Evolutionary conservation across 768 basidiomycete genomes (phyloP), one percentile per base, ranked within the genome.

Genomic region (Rhodotorula kratochvilovae): DNA sequence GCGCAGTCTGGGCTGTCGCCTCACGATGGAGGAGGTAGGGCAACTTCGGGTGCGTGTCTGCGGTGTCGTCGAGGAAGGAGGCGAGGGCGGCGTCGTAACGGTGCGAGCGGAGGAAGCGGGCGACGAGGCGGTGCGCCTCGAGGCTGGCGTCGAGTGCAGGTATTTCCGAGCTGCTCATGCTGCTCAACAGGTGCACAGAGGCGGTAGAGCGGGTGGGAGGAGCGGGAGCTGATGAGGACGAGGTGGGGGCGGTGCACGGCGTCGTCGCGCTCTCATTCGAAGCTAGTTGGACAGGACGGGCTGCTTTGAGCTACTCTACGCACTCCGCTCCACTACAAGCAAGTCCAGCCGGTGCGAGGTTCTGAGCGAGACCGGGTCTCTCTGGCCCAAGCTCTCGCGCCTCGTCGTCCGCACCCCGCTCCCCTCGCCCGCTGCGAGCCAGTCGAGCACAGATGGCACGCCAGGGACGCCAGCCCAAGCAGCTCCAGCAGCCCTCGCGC

Each of bases 381-480:
- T 43, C 23, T 50, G 23, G 48, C 21, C 23, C 23, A 25, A 23
- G 48, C 21, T 23, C 51, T 16, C 2, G 15, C 51, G 12, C 3
- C 13, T 3, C 51, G 8, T 17, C 3, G 13, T n/a, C 51, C 4
- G 3, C 23, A 31, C 39, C n/a, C n/a, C 50, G 31, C 23, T 16
- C 29, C 43, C 3, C 36, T 36, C 61, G 5, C 3, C 42, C 48
- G 13, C 17, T 29, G 19, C 31, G 8, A 35, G 11, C 51, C n/a
- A 23, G 29, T 35, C 8, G 2, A n/a, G 19, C 45, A 23, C 27
- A 15, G 4, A 66, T 71, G 64, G 55, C 70, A 0, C 60, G 70
- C 48, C 69, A 70, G 33, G 69, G 69, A 55, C 69, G 69, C 3
- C 69, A 70, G 60, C 69, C 69, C 3, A 59, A 70, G 46, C 69